Percentiles rank a stretch among this genome's conserved stretches.
Conservation (phyloP, 2,329 filamentous ascomycete genomes). For the Colletotrichum limetticola region DNA sequence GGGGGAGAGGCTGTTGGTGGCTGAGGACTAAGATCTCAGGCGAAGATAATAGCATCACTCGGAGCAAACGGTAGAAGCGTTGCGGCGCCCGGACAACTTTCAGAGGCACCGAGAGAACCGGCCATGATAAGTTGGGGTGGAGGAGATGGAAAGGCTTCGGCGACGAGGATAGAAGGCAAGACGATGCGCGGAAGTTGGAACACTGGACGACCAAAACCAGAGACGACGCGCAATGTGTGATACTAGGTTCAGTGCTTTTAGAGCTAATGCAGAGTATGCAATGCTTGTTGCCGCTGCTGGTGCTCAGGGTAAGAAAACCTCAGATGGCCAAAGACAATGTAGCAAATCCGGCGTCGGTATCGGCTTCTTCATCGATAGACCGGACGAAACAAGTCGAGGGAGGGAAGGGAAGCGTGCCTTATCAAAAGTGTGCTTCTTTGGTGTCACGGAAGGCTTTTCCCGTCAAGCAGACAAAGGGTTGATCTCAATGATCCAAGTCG, state of each 20-base stretch:
- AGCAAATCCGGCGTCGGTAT: conserved; percentile 6
- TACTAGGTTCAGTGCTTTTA: conserved; percentile 14
- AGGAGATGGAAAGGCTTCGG: conserved; percentile 1
- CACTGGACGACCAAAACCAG: neutral
- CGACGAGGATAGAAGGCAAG: neutral
- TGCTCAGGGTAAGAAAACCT: conserved; percentile 9
- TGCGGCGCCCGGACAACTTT: conserved; percentile 18
- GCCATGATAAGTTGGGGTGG: neutral
- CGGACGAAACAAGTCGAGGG: neutral
- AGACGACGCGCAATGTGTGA: conserved; percentile 14
- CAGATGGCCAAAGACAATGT: conserved; percentile 16
- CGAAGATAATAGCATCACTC: conserved; percentile 17
- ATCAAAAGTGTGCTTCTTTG: neutral
- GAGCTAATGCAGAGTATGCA: conserved; percentile 12
- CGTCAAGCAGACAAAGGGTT: neutral
- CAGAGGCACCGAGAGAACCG: neutral
- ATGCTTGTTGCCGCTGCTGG: neutral
- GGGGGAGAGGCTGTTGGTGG: neutral
- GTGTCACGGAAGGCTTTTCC: neutral
- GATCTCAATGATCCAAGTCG: neutral
- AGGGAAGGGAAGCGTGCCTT: neutral
- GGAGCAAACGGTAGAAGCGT: conserved; percentile 5
- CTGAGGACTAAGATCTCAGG: conserved; percentile 24
- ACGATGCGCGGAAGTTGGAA: neutral
- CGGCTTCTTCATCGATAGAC: conserved; percentile 5